These are phyloP conservation scores for Leucocoprinus sp. DNA, from an alignment of 768 basidiomycete species.

Conservation along the genomic window DNA sequence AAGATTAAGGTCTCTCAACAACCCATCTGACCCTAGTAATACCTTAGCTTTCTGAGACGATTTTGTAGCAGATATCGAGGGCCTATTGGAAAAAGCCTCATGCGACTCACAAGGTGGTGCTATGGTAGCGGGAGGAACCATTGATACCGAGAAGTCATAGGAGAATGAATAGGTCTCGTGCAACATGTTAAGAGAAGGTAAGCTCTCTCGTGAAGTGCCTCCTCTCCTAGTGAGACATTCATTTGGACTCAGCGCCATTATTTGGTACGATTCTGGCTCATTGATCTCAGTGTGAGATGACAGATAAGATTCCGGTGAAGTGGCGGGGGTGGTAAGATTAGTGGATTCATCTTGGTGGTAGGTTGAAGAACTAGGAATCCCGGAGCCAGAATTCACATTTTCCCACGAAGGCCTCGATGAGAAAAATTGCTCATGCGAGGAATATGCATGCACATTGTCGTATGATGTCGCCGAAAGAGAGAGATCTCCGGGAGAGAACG, in stretches of 20 bases:
- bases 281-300: not conserved
- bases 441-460: not conserved
- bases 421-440: not conserved
- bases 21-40: not conserved
- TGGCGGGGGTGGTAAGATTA: not conserved
- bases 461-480: not conserved
- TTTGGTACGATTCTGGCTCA: not conserved
- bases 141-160: slow-evolving; percentile 11
- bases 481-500: not conserved
- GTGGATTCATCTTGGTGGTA: not conserved
- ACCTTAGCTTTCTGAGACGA: not conserved
- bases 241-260: slow-evolving; percentile 3
- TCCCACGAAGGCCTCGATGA: not conserved
- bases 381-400: not conserved
- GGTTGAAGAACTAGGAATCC: slow-evolving; percentile 2
- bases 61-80: not conserved
- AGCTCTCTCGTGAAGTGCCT: not conserved
- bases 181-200: slow-evolving; percentile 10
- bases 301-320: not conserved
- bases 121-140: slow-evolving; percentile 3
- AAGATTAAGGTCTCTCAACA: slow-evolving; percentile 31
- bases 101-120: slow-evolving; percentile 1
- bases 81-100: not conserved
- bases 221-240: not conserved
- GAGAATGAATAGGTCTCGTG: slow-evolving; percentile 11